These are phyloP conservation scores for Hibiscus tridactylites DNA, from an alignment of 345 rosid genomes.

Conservation along the genomic window DNA sequence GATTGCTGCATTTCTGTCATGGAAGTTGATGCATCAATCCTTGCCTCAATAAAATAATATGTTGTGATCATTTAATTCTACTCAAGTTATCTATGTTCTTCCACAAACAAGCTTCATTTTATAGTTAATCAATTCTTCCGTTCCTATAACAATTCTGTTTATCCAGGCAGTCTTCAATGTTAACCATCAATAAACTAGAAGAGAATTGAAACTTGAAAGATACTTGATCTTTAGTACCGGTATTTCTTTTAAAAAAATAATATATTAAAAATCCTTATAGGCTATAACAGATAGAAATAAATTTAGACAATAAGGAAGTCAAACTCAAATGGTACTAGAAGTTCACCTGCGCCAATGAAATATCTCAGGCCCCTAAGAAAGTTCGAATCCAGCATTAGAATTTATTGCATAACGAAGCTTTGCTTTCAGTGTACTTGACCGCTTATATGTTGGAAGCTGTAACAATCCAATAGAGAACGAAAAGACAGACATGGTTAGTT, in stretches of 20 bases:
- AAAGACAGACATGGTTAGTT: conserved; percentile 1
- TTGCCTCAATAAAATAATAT: conserved; percentile 10
- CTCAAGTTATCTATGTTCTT: not conserved
- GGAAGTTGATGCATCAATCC: not conserved
- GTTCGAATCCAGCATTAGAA: conserved; percentile 96
- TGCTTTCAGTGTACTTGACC: conserved; percentile 80
- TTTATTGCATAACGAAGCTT: conserved; percentile 91
- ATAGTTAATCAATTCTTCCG: not conserved
- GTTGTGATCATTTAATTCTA: not conserved
- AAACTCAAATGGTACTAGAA: not conserved
- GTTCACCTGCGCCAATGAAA: conserved; percentile 25
- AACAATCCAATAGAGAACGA: conserved; percentile 24
- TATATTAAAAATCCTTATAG: not conserved
- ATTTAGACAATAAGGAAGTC: not conserved
- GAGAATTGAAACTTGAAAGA: not conserved
- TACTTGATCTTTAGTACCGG: not conserved
- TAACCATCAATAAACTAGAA: not conserved
- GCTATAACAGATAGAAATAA: not conserved
- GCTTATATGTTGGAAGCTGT: conserved; percentile 93
- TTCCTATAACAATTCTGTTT: not conserved
- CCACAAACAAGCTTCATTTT: not conserved
- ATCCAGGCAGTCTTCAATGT: not conserved
- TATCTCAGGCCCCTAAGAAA: conserved; percentile 46
- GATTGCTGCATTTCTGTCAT: not conserved
- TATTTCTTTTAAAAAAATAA: too few relatives aligned